phyloP scores from a whole-genome alignment of 2,329 filamentous ascomycete genomes.

The Cadophora sp. region DNA sequence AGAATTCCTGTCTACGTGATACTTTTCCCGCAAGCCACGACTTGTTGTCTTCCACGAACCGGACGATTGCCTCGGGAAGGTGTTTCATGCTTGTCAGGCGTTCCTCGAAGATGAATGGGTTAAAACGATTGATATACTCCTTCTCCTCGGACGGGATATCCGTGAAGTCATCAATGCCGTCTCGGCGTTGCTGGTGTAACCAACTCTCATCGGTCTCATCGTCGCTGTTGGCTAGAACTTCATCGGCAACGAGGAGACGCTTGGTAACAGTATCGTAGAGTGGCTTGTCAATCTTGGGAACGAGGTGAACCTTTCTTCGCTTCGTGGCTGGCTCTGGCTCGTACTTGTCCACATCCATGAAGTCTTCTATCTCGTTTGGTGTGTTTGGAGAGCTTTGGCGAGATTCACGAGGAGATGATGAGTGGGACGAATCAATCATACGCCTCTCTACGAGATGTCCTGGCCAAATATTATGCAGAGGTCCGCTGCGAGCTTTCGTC shows the following conservation, averaged over 20 bases:
- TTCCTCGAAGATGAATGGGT: conserved; percentile 39
- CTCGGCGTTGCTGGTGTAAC: conserved; percentile 41
- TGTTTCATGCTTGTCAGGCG: conserved; percentile 35
- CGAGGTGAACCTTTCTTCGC: conserved; percentile 24
- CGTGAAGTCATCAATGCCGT: conserved; percentile 41
- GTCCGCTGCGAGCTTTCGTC: conserved; percentile 52
- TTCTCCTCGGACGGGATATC: conserved; percentile 43
- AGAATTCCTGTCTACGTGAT: conserved; percentile 35
- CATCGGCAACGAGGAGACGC: conserved; percentile 37
- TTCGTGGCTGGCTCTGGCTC: neutral
- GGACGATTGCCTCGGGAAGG: conserved; percentile 32
- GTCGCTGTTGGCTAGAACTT: conserved; percentile 41
- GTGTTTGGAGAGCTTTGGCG: conserved; percentile 41
- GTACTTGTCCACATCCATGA: conserved; percentile 24
- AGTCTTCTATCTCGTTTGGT: conserved; percentile 32
- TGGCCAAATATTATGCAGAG: conserved; percentile 45
- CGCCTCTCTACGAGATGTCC: conserved; percentile 28
- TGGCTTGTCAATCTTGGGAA: conserved; percentile 35
- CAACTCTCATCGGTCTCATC: conserved; percentile 44
- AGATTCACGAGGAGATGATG: conserved; percentile 38
- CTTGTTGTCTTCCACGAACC: conserved; percentile 38
- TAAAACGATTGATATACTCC: conserved; percentile 43
- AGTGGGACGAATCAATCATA: conserved; percentile 33
- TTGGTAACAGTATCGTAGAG: conserved; percentile 42
- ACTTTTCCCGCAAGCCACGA: conserved; percentile 38